Evolutionary conservation across 202 grass and related monocot genomes (phyloP), one percentile per base, ranked within the genome.

Genomic region (Schoenoplectus triqueter): DNA sequence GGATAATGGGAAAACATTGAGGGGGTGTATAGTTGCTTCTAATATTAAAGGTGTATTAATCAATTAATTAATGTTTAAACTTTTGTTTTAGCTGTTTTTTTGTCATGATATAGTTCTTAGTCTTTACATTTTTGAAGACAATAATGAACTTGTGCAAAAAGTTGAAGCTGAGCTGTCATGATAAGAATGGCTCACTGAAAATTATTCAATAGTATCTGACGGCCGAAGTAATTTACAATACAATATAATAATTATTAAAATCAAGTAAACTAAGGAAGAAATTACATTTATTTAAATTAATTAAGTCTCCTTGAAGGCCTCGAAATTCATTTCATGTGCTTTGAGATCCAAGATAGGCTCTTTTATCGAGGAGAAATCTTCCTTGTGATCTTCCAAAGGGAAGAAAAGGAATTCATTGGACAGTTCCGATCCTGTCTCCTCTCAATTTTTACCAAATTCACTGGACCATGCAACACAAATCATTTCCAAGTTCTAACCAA

Each of bases 1-100:
- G 65, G 65, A 83, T 59, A 69, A 5, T 71, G 81, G 81, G 81
- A 56, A 82, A 31, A 31, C 31, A 31, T 31, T 31, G 31, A 31
- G 31, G 80, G 15, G 59, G 60, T 82, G 81, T 83, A 83, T 83
- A 83, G 81, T 67, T 69, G 65, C 15, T 83, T 42, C 49, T 83
- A n/a, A 42, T 41, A 59, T 69, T 42, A 83, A 69, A 71, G 48
- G 48, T 83, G 66, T 69, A 83, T 83, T 81, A 63, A 64, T 17
- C 51, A 55, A 22, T 83, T 80, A 62, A 46, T 15, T 66, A 54
- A 45, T 40, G 47, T 21, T 49, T 10, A 67, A 83, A 39, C 7
- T 48, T 55, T 56, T 81, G 40, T 11, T 59, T 54, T 49, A 82
- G 31, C 31, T 83, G 49, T 59, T 61, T 8, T 45, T 10, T 31